These are phyloP conservation scores for Exophiala alcalophila DNA, from an alignment of 2,329 filamentous ascomycete genomes.

Conservation along the genomic window DNA sequence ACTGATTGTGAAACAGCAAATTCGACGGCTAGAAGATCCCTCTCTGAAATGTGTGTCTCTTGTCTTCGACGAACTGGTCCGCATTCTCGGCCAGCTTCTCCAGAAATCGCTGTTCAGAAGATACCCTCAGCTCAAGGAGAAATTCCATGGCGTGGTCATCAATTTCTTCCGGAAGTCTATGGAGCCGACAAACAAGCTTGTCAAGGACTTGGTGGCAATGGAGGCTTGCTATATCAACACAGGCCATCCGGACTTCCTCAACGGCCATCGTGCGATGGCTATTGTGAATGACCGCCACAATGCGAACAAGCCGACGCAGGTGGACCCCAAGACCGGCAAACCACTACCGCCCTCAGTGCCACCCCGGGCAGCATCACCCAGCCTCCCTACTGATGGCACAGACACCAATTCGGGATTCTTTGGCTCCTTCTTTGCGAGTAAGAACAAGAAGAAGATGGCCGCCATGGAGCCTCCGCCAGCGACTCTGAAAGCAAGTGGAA, in stretches of 20 bases:
- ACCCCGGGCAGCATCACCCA: constrained; percentile 72
- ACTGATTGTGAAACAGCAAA: constrained; percentile 97
- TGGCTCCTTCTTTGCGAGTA: constrained; percentile 95
- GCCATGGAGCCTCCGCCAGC: constrained; percentile 96
- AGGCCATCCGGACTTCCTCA: constrained; percentile 94
- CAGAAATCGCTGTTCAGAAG: constrained; percentile 85
- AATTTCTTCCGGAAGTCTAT: constrained; percentile 96
- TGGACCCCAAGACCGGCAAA: constrained; percentile 98
- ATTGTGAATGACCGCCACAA: constrained; percentile 93
- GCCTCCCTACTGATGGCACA: constrained; percentile 56
- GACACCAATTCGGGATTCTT: constrained; percentile 78
- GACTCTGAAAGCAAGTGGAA: constrained; percentile 89
- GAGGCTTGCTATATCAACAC: constrained; percentile 98
- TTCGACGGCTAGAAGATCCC: constrained; percentile 92
- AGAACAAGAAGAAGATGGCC: constrained; percentile 99
- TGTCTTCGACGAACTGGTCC: constrained; percentile 95
- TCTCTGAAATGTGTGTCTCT: constrained; percentile 96
- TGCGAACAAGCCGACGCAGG: constrained; percentile 79
- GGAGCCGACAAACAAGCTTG: constrained; percentile 97
- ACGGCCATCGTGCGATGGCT: constrained; percentile 95
- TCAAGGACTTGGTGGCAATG: constrained; percentile 89
- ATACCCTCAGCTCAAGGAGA: constrained; percentile 94
- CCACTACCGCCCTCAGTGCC: constrained; percentile 69
- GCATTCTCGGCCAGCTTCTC: constrained; percentile 86
- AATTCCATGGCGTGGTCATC: constrained; percentile 90